Percentiles rank a stretch among this genome's conserved stretches.
phyloP scores from a whole-genome alignment of 306 rosid species.

The Cucumis sativus region DNA sequence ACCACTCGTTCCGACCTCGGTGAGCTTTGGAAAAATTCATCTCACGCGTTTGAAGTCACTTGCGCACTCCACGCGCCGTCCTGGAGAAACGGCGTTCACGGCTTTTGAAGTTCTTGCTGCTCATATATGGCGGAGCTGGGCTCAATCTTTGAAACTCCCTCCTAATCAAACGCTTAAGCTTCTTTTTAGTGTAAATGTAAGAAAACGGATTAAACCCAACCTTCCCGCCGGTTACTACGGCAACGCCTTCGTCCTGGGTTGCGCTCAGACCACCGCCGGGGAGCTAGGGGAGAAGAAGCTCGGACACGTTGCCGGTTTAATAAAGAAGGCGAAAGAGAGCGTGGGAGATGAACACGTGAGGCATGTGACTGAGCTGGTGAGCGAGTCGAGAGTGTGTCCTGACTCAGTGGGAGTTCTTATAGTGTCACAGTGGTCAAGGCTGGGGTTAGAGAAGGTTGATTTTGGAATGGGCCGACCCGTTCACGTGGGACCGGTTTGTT shows the following conservation, averaged over 20 bases:
- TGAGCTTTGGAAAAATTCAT: slow-evolving; percentile 21
- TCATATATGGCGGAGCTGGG: slow-evolving; percentile 94
- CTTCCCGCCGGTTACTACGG: slow-evolving; percentile 75
- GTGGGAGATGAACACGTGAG: slow-evolving; percentile 59
- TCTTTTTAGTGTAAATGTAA: slow-evolving; percentile 60
- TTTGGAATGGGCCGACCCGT: slow-evolving; percentile 50
- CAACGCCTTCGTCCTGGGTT: slow-evolving; percentile 70
- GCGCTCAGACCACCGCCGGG: slow-evolving; percentile 45
- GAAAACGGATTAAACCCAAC: slow-evolving; percentile 54
- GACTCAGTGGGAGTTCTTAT: slow-evolving; percentile 77
- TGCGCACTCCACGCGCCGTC: slow-evolving; percentile 21
- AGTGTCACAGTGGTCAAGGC: slow-evolving; percentile 83
- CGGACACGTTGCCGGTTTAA: slow-evolving; percentile 33
- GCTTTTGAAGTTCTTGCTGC: slow-evolving; percentile 70
- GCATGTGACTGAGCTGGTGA: slow-evolving; percentile 40
- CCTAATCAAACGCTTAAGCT: slow-evolving; percentile 48
- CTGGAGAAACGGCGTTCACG: slow-evolving; percentile 20
- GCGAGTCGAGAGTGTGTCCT: slow-evolving; percentile 45
- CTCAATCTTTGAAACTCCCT: slow-evolving; percentile 51
- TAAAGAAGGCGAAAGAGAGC: slow-evolving; percentile 54
- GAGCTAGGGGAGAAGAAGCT: slow-evolving; percentile 43
- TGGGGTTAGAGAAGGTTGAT: slow-evolving; percentile 71
- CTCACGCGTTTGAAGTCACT: slow-evolving; percentile 29
- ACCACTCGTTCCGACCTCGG: slow-evolving; percentile 43
- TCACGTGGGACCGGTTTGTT: slow-evolving; percentile 56